Evolutionary conservation across 2,329 filamentous ascomycete species (phyloP).

Genomic region (Aspergillus unguis): DNA sequence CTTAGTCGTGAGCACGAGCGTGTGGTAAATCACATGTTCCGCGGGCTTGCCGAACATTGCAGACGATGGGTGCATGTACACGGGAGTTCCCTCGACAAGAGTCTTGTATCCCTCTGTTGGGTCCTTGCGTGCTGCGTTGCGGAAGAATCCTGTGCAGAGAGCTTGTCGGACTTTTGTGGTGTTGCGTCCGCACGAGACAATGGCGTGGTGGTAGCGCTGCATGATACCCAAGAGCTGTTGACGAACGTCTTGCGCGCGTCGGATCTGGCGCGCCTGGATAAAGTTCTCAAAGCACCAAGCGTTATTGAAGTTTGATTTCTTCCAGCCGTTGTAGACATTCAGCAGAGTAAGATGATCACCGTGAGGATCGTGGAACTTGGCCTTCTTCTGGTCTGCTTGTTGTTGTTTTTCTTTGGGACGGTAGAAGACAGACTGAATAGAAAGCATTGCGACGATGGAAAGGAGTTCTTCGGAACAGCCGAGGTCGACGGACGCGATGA

Average conservation of each 20-base stretch:
- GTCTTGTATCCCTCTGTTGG: constrained; percentile 98
- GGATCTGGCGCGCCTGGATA: constrained; percentile 86
- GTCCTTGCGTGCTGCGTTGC: constrained; percentile 90
- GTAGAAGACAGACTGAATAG: constrained; percentile 82
- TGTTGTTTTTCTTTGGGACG: constrained; percentile 95
- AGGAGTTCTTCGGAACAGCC: constrained; percentile 91
- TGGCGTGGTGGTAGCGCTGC: constrained; percentile 78
- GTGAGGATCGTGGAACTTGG: constrained; percentile 92
- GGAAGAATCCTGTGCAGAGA: constrained; percentile 91
- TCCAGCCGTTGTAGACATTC: constrained; percentile 98
- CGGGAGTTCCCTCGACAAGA: constrained; percentile 87
- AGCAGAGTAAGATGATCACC: constrained; percentile 93
- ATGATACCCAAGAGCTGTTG: constrained; percentile 92
- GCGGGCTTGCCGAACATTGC: constrained; percentile 93
- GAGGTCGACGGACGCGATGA: constrained; percentile 83
- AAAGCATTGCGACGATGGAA: constrained; percentile 92
- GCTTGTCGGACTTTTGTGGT: constrained; percentile 85
- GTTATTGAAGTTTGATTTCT: constrained; percentile 72
- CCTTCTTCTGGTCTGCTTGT: constrained; percentile 94
- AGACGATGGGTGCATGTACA: constrained; percentile 89
- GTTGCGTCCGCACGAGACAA: constrained; percentile 81
- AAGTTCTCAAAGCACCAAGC: constrained; percentile 99
- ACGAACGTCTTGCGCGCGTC: constrained; percentile 84
- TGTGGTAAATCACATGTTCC: constrained; percentile 93
- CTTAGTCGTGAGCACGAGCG: constrained; percentile 57